Evolutionary conservation across 805 yeast genomes (phyloP).

Genomic region (Schizosaccharomyces octosporus): DNA sequence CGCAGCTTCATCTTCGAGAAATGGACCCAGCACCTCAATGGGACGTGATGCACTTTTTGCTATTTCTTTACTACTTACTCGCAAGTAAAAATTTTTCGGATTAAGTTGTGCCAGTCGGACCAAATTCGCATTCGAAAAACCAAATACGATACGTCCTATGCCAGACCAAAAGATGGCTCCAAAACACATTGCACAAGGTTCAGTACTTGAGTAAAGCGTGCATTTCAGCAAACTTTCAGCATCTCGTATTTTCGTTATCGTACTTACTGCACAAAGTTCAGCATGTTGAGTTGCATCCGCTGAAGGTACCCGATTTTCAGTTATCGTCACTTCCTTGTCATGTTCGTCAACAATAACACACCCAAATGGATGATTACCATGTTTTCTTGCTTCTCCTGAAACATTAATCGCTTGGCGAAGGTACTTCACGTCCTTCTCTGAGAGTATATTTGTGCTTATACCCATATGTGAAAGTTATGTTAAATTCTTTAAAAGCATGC

Average conservation of each 20-base stretch:
- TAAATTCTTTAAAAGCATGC: neutral
- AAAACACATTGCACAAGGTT: conserved; percentile 2
- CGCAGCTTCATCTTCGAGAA: neutral
- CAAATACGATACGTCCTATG: neutral
- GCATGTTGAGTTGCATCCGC: neutral
- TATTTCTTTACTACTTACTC: neutral
- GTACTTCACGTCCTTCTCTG: neutral
- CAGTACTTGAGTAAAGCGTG: neutral
- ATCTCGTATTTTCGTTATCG: neutral
- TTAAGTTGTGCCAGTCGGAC: neutral
- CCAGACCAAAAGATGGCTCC: conserved; percentile 2
- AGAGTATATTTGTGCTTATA: neutral
- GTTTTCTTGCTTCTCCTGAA: neutral
- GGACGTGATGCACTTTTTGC: neutral
- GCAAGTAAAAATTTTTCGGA: neutral
- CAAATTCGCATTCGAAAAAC: neutral
- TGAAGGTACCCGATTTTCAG: neutral
- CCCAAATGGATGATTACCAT: neutral
- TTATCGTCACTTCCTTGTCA: neutral
- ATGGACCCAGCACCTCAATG: neutral
- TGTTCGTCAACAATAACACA: neutral
- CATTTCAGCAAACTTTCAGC: neutral
- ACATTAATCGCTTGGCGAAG: neutral
- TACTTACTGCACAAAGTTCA: neutral
- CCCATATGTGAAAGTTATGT: neutral